Evolutionary conservation across 208 protist species (phyloP), one percentile per base, ranked within the genome.

Genomic region (Vickermania spadyakhi): DNA sequence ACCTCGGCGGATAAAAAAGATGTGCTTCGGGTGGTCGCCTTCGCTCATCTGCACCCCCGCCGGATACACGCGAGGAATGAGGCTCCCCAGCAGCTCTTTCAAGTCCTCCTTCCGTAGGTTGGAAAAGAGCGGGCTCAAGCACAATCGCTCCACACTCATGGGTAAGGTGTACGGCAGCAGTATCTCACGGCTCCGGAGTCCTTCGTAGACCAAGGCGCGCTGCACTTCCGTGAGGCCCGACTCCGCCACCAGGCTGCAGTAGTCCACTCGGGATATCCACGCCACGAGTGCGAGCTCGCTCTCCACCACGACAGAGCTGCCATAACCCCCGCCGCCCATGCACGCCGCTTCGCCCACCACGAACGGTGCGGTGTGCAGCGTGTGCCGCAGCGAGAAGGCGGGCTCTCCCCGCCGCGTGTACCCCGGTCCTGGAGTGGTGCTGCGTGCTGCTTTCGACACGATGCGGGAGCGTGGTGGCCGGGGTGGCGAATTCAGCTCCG

Each of bases 1-100:
- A 26, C 85, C 85, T 56, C 85, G 75, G 5, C 79, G 73, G 51
- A 93, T 77, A 56, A 93, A 93, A 57, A 82, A 89, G 53, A 93
- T 80, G 69, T 85, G 73, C 56, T 62, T 53, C 1, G 70, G 77
- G 14, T 72, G 58, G 11, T 50, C 59, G 28, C 29, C 28, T 62
- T 86, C 81, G 29, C 75, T 75, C 64, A 80, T 85, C 52, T 75
- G 70, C 79, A 87, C 81, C 22, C 82, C 82, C 3, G 85, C 81
- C 0, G 79, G 70, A 50, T 76, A 82, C 56, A 87, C 79, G 11
- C 69, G 68, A 2, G 85, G 85, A 22, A 84, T 58, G 27, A 84
- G 58, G 50, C 85, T 73, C 30, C 79, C 77, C 26, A 80, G 66
- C 4, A 93, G 58, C 56, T 74, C 64, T 25, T 79, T 61, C 14